These are phyloP conservation scores for Stemphylium lycopersici DNA, from an alignment of 2,329 filamentous ascomycete genomes.

Conservation along the genomic window DNA sequence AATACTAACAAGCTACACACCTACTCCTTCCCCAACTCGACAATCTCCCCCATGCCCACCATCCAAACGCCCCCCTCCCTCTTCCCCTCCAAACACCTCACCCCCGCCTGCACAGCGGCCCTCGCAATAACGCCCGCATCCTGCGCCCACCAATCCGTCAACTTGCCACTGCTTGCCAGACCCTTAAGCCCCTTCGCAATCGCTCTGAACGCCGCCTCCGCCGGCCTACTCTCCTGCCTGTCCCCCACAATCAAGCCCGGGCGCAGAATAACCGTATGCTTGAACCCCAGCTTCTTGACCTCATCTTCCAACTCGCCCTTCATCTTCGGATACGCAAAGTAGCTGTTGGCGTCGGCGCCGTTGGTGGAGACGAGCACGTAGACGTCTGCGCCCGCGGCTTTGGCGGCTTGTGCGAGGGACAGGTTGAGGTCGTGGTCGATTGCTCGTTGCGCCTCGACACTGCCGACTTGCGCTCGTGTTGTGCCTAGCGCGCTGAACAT, in stretches of 20 bases:
- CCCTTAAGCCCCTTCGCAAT: conserved; percentile 56
- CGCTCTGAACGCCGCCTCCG: conserved; percentile 63
- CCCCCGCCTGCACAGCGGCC: conserved; percentile 67
- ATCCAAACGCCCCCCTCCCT: conserved; percentile 66
- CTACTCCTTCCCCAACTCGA: conserved; percentile 63
- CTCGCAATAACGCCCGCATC: conserved; percentile 74
- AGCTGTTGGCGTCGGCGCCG: conserved; percentile 55
- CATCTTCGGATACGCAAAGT: conserved; percentile 70
- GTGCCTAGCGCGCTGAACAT: conserved; percentile 84
- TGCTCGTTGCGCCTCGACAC: conserved; percentile 79
- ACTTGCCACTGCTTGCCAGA: conserved; percentile 28
- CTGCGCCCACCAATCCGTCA: conserved; percentile 73
- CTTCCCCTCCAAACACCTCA: conserved; percentile 59
- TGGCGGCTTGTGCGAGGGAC: conserved; percentile 76
- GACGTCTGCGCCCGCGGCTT: conserved; percentile 71
- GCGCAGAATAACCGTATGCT: conserved; percentile 74
- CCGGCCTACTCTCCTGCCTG: conserved; percentile 65
- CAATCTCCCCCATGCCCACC: conserved; percentile 66
- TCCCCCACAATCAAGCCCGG: conserved; percentile 79
- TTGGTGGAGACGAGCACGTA: conserved; percentile 77
- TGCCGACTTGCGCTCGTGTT: conserved; percentile 75
- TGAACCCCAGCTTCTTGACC: conserved; percentile 74
- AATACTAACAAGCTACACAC: background rate
- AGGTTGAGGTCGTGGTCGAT: conserved; percentile 89
- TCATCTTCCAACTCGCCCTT: conserved; percentile 86